A percentile compares a stretch with the other conserved stretches of the same genome.
phyloP scores from a whole-genome alignment of 176 grass and related monocot species.

The Musa schizocarpa region DNA sequence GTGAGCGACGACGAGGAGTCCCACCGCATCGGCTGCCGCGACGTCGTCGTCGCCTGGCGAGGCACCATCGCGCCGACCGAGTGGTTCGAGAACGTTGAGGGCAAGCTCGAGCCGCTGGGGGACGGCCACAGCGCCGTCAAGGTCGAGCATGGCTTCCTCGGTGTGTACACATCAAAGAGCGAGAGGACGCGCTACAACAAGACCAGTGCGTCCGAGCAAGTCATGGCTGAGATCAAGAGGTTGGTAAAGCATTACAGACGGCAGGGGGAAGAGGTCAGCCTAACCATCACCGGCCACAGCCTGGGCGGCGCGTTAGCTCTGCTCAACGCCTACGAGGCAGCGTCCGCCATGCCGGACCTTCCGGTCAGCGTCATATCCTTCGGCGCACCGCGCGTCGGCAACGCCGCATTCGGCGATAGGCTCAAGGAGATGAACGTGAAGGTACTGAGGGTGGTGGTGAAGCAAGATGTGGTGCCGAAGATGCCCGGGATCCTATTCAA shows the following conservation, averaged over 20 bases:
- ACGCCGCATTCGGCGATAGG: slow-evolving; percentile 27
- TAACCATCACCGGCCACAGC: slow-evolving; percentile 50
- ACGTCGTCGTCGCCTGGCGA: slow-evolving; percentile 34
- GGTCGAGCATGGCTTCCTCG: slow-evolving; percentile 43
- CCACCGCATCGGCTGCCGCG: slow-evolving; percentile 19
- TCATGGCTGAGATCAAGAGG: slow-evolving; percentile 26
- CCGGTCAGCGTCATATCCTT: slow-evolving; percentile 45
- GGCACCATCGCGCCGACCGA: slow-evolving; percentile 10
- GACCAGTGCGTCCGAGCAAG: slow-evolving; percentile 32
- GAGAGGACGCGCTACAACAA: slow-evolving; percentile 13
- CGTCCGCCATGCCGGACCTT: slow-evolving; percentile 4
- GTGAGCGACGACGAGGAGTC: slow-evolving; percentile 16
- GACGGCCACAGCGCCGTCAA: background rate
- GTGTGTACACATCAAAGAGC: slow-evolving; percentile 35
- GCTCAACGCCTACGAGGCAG: slow-evolving; percentile 43
- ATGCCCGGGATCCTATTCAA: slow-evolving; percentile 36
- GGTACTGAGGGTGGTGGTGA: slow-evolving; percentile 27
- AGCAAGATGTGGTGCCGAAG: slow-evolving; percentile 32
- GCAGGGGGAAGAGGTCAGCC: slow-evolving; percentile 18
- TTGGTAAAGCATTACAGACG: slow-evolving; percentile 19
- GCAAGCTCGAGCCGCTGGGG: background rate
- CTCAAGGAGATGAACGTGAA: slow-evolving; percentile 31
- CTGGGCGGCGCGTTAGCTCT: slow-evolving; percentile 49
- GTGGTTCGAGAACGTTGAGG: slow-evolving; percentile 17
- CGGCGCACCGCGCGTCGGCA: slow-evolving; percentile 44